These are phyloP conservation scores for Breviolum minutum DNA, from an alignment of 73 alveolate species.

Conservation along the genomic window DNA sequence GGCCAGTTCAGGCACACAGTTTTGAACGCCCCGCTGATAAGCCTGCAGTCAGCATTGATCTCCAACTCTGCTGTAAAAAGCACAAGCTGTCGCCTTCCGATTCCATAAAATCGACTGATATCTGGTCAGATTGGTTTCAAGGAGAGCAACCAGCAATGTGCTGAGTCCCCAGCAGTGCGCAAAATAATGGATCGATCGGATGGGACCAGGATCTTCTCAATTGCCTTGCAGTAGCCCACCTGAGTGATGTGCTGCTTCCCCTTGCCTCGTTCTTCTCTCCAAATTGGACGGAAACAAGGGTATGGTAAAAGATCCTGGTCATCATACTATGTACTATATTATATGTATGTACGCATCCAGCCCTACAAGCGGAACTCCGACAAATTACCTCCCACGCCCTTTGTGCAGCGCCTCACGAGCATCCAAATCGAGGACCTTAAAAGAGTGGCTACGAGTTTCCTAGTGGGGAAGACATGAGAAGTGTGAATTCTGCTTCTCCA, in stretches of 20 bases:
- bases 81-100: no score
- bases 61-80: no score
- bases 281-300: background rate
- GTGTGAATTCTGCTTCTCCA: background rate
- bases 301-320: no score
- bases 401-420: constrained; percentile 35
- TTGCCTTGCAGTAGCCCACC: constrained; percentile 83
- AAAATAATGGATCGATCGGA: constrained; percentile 55
- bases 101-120: no score
- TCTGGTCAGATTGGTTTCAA: no score
- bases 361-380: no score
- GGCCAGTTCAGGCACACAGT: constrained; percentile 47
- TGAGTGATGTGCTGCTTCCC: background rate
- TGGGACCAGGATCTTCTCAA: constrained; percentile 87
- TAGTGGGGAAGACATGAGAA: background rate
- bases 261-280: background rate
- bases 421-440: constrained; percentile 61
- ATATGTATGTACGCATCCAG: background rate
- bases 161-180: constrained; percentile 57
- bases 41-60: constrained; percentile 11
- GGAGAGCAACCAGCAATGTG: background rate
- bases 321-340: background rate
- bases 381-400: no score
- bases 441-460: background rate
- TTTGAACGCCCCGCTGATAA: constrained; percentile 68